Base-by-base conservation (phyloP, 2,329 filamentous ascomycete species). In the Rhynchosporium agropyri region DNA sequence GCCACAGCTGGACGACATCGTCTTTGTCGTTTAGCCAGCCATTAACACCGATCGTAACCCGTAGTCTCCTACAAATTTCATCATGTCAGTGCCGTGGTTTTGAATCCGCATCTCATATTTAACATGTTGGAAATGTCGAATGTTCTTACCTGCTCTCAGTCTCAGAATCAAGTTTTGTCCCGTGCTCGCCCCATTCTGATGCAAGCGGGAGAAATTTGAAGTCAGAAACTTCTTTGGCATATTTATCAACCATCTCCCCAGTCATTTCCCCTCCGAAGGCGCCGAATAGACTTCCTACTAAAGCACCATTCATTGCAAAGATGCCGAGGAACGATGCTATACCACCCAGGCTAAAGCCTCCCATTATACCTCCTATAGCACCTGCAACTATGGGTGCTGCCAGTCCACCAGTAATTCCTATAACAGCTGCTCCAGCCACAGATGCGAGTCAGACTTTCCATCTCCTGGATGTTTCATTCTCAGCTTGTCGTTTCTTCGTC, bases 361-460 rank as follows among this genome's bases (percentile, higher is more conserved):
- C 91, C 84, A 97, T 91, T 2, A 97, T 81, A 0, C 89, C 88
- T 2, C 92, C 92, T 13, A 97, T 82, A 0, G 92, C 92, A 3
- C 92, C 92, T 3, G 93, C 93, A 13, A 97, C 89, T 12, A 96
- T 80, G 0, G 93, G 93, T 0, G 93, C 92, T 0, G 93, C 93
- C n/a, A 97, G 81, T 1, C 93, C 93, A 20, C 93, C 93, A 0
- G 92, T 97, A 3, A 97, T 84, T 5, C 93, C 93, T n/a, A 97
- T 93, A 1, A 97, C 79, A 0, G 90, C 91, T 1, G 93, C 93
- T 9, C 93, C 93, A 0, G 91, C 92, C 0, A 95, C 91, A 4
- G 90, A 91, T 0, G 92, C 93, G 20, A 97, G 80, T 0, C 92
- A 91, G 28, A 97, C 92, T 75, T 96, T 97, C 90, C 91, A 96